Base-by-base conservation (phyloP, 164 flowering plant species). In the Brasenia schreberi region DNA sequence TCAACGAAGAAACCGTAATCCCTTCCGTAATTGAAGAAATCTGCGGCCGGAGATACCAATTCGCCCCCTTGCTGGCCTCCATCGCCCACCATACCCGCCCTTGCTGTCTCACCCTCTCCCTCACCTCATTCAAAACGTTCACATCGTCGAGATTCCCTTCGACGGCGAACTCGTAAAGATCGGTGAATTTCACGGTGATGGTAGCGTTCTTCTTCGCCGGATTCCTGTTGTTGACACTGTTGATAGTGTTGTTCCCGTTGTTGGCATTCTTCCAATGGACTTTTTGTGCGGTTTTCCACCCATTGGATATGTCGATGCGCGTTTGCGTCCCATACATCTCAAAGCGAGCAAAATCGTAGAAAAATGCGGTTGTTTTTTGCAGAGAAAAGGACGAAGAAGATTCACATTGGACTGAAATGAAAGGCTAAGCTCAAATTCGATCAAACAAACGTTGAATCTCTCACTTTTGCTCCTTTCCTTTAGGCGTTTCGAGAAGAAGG, bases 101-200 rank as follows among this genome's bases (percentile, higher is more conserved):
- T 65, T 94, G 99, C 64, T 88, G 71, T 78, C 93, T 84, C 72
- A 89, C 97, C 78, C 86, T 89, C 82, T 94, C 99, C 45, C 97
- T 84, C 19, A 94, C 97, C 83, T 94, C 99, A 75, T 94, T 94
- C 84, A 94, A 73, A 43, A 91, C 82, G 73, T 94, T 94, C 17
- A 89, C 96, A 80, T 94, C 97, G 74, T 94, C 97, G 3, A 94
- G 96, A 81, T 94, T 88, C 9, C 99, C 99, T 77, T 94, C 97
- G 0, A 94, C 99, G 0, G 87, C 82, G 70, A 94, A 94, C 69
- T 93, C 96, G 74, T 94, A 94, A 43, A 94, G 79, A 73, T 94
- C 99, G 71, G 92, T 97, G 70, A 94, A 94, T 68, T 94, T 89
- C 0, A 91, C 97, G 0, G 73, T 73, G 18, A 94, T 67, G 67